A percentile compares a stretch with the other conserved stretches of the same genome.
phyloP scores from a whole-genome alignment of 169 alveolate species.

The Eimeria zaria region DNA sequence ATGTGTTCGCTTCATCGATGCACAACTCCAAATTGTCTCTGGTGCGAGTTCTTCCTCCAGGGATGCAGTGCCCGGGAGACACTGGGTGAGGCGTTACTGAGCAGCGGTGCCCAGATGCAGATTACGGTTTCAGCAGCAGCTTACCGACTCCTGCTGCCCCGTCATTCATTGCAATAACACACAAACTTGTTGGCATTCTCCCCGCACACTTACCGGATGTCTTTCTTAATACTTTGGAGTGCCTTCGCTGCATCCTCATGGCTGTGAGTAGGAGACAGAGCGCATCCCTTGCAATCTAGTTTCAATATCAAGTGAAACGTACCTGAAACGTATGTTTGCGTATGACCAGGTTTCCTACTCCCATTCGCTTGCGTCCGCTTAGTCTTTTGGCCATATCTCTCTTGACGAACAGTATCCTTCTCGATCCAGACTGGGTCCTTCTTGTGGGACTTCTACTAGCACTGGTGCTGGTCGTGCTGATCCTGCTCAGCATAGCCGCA shows the following conservation, averaged over 20 bases:
- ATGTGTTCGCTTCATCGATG: constrained; percentile 58
- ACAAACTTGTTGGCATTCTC: background rate
- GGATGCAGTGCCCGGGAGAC: constrained; percentile 73
- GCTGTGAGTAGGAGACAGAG: background rate
- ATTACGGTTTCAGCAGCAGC: background rate
- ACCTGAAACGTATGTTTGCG: background rate
- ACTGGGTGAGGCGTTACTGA: constrained; percentile 30
- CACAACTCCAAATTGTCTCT: constrained; percentile 42
- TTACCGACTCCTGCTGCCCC: background rate
- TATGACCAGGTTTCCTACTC: constrained; percentile 55
- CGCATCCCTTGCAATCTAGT: background rate
- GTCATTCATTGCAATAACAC: background rate
- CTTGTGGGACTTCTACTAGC: constrained; percentile 63
- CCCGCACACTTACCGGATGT: too few species aligned
- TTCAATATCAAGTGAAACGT: background rate
- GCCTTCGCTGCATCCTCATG: background rate
- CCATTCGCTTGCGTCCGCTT: constrained; percentile 60
- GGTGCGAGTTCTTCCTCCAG: constrained; percentile 56
- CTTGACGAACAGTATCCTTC: background rate
- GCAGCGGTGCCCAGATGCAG: background rate
- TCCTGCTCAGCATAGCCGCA: constrained; percentile 35
- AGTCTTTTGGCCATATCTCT: constrained; percentile 77
- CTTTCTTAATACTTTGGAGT: background rate
- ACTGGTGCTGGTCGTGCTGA: constrained; percentile 6
- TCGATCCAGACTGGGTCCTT: constrained; percentile 64